Evolutionary conservation across 176 grass and related monocot species (phyloP), one percentile per base, ranked within the genome.

Genomic region (Elaeis guineensis): DNA sequence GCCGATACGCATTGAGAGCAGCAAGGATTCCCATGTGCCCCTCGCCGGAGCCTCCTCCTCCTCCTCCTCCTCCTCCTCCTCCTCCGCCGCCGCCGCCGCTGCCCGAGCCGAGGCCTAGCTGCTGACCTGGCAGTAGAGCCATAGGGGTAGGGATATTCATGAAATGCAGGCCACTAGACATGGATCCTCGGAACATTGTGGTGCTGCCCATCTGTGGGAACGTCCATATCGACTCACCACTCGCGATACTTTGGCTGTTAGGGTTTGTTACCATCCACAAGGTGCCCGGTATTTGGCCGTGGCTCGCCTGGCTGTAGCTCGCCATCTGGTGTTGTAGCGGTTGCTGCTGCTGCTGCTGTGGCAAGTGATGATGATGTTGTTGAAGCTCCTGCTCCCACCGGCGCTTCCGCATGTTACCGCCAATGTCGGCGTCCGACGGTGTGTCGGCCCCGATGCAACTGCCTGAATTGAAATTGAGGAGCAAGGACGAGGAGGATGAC

Each of bases 61-160:
- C 52, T 16, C 60, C 70, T 0, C 72, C 74, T 0, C 71, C 23
- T 23, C 23, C 65, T 1, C 75, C 74, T 7, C 61, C 52, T 16
- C 60, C 70, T 0, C 72, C 74, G 0, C 71, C 23, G 1, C 23
- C 65, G 1, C 75, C 75, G 0, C 69, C 59, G 19, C 71, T 55
- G 2, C 71, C 25, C 2, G 83, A 57, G 7, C 80, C 69, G 17
- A 89, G 84, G 54, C 92, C 92, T 62, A 96, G 79, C 69, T 98
- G 93, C 70, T 92, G 92, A 2, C 86, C 72, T 0, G 84, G 87
- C 20, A 92, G 72, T 21, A 98, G 70, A 0, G 93, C 81, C 93
- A 97, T 82, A 49, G 87, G 93, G 17, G 87, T 63, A 0, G 87
- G 87, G 25, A 98, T 89, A 77, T 98, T 98, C 93, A 92, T 98